Evolutionary conservation across 257 asterid species (phyloP), one percentile per base, ranked within the genome.

Genomic region (Orobanche coerulescens): DNA sequence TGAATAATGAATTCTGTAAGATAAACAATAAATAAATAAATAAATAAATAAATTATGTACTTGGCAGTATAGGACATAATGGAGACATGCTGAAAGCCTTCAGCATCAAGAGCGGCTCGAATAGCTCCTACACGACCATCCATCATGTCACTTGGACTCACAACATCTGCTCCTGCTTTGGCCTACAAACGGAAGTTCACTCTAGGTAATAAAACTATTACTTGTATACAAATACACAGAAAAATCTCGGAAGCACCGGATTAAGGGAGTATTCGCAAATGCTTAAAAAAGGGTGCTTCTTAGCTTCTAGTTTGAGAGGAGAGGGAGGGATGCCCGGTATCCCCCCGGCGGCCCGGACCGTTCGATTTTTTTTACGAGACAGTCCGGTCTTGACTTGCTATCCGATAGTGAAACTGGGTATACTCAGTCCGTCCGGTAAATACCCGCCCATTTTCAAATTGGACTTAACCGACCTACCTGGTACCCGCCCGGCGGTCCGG

Each of bases 71-170:
- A 92, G 51, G 96, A 88, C 98, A 92, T 92, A 68, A 88, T 84
- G 36, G 95, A 86, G 66, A 90, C 94, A 50, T 86, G 80, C 70
- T 84, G 82, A 76, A 82, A 90, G 43, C 94, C 95, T 68, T 90
- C 95, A 43, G 90, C 86, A 72, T 92, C 98, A 49, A 92, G 95
- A 68, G 96, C 95, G 13, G 84, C 71, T 43, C 95, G 82, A 74
- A 92, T 88, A 22, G 96, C 98, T 56, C 98, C 96, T 12, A 92
- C 86, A 62, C 95, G 98, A 47, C 98, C 98, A 46, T 92, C 98
- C 98, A 92, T 92, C 98, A 88, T 92, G 74, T 92, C 98, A 80
- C 98, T 92, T 1, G 98, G 96, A 70, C 96, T 88, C 24, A 92
- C 82, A 22, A 92, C 95, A 82, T 92, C 98, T n/a, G 96, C 98